A percentile compares a stretch with the other conserved stretches of the same genome.
Conservation (phyloP, 192 early-diverging fungal species). For the Entomortierella lignicola region DNA sequence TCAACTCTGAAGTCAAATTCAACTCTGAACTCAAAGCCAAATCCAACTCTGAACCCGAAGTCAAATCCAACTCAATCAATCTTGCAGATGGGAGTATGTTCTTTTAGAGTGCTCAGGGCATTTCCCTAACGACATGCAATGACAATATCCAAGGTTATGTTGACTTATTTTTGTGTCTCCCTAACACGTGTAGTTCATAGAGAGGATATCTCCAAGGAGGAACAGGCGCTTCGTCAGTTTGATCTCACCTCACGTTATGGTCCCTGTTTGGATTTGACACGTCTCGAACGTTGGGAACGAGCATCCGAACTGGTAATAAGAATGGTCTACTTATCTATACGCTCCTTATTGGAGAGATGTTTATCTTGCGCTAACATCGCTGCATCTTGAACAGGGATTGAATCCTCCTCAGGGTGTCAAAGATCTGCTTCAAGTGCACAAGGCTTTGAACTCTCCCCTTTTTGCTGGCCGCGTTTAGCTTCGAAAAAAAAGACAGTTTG, state of each 20-base stretch:
- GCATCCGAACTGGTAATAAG: constrained; percentile 29
- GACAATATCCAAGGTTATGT: no score
- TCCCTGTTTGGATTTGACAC: constrained; percentile 28
- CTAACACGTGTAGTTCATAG: constrained; percentile 20
- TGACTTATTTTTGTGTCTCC: background rate
- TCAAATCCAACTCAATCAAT: background rate
- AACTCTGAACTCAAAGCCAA: background rate
- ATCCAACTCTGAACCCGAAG: no score
- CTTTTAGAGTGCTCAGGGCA: no score
- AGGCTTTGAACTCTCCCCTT: constrained; percentile 2
- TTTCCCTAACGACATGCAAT: no score
- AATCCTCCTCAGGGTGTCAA: constrained; percentile 33
- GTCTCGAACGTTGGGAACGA: constrained; percentile 48
- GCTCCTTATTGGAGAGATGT: background rate
- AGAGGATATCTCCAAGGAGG: constrained; percentile 7
- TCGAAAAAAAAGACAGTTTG: no score
- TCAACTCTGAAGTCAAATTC: background rate
- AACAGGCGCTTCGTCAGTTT: constrained; percentile 37
- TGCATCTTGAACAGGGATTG: constrained; percentile 20
- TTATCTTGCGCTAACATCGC: background rate
- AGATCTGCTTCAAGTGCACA: constrained; percentile 3
- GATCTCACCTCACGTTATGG: constrained; percentile 32
- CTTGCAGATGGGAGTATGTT: background rate
- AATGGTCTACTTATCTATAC: background rate
- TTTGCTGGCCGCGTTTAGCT: constrained; percentile 26